These are phyloP conservation scores for Fusarium sp. DNA, from an alignment of 2,329 filamentous ascomycete genomes.

Conservation along the genomic window DNA sequence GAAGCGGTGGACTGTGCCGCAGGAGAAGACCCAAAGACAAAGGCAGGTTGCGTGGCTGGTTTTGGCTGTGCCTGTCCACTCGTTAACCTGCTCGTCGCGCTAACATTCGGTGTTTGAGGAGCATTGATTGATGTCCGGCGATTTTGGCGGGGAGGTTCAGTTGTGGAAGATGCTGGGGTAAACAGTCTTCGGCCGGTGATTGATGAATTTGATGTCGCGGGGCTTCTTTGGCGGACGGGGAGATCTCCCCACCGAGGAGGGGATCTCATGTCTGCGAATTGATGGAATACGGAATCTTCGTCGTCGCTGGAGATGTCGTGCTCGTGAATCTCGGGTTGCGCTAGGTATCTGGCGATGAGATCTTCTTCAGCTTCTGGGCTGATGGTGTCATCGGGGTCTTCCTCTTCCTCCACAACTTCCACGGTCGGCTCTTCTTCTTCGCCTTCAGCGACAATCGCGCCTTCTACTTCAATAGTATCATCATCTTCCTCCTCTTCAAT, in stretches of 20 bases:
- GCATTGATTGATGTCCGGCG: neutral
- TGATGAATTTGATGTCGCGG: constrained; percentile 24
- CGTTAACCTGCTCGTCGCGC: neutral
- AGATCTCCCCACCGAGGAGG: constrained; percentile 3
- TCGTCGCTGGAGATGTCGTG: constrained; percentile 5
- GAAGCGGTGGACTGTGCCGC: constrained; percentile 11
- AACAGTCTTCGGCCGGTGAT: constrained; percentile 4
- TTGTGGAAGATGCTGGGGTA: constrained; percentile 15
- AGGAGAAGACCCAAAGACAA: constrained; percentile 34
- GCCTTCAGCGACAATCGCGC: neutral
- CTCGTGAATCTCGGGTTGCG: constrained; percentile 8
- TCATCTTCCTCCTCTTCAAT: neutral
- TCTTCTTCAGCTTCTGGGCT: neutral
- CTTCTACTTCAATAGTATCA: neutral
- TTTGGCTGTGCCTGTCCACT: neutral
- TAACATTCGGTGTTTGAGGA: neutral
- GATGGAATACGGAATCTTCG: neutral
- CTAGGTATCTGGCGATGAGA: neutral
- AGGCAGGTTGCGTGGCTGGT: constrained; percentile 9
- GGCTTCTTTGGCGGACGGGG: constrained; percentile 24
- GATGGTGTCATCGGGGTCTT: neutral
- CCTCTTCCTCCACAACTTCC: neutral
- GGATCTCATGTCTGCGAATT: constrained; percentile 4
- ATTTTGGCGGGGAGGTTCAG: neutral
- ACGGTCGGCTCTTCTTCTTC: neutral